phyloP scores from a whole-genome alignment of 1,139 yeast genomes.

The Torulaspora pretoriensis region DNA sequence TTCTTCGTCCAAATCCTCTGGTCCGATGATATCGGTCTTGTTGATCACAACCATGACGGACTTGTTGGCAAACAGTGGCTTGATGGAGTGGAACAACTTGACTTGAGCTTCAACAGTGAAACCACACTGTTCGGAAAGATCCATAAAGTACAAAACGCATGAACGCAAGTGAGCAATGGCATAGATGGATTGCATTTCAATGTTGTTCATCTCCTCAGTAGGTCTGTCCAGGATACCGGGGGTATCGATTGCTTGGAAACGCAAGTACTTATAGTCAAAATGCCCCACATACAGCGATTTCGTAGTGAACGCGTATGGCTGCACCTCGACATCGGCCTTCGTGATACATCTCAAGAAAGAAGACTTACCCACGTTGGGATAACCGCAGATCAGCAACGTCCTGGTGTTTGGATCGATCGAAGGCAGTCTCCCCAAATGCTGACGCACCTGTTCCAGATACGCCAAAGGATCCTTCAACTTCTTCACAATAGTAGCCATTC shows the following conservation, averaged over 20 bases:
- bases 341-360: conserved; percentile 90
- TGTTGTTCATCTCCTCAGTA: conserved; percentile 98
- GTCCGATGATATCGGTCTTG: conserved; percentile 83
- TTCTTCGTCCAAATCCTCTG: conserved; percentile 76
- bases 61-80: conserved; percentile 95
- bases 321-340: conserved; percentile 97
- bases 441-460: conserved; percentile 97
- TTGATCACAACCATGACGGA: conserved; percentile 93
- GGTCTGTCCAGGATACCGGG: conserved; percentile 99
- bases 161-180: conserved; percentile 98
- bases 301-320: conserved; percentile 98
- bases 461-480: conserved; percentile 89
- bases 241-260: conserved; percentile 98
- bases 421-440: conserved; percentile 97
- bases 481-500: conserved; percentile 97
- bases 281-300: conserved; percentile 94
- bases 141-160: conserved; percentile 95
- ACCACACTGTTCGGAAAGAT: conserved; percentile 97
- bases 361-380: conserved; percentile 98
- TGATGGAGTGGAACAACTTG: conserved; percentile 90
- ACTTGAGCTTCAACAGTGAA: conserved; percentile 97
- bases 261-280: conserved; percentile 92
- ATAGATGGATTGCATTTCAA: conserved; percentile 98
- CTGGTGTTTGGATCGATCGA: conserved; percentile 98
- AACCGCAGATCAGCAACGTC: conserved; percentile 94